Percentiles rank a stretch among this genome's conserved stretches.
phyloP scores from a whole-genome alignment of 495 filamentous ascomycete genomes.

The Aspergillus steynii region DNA sequence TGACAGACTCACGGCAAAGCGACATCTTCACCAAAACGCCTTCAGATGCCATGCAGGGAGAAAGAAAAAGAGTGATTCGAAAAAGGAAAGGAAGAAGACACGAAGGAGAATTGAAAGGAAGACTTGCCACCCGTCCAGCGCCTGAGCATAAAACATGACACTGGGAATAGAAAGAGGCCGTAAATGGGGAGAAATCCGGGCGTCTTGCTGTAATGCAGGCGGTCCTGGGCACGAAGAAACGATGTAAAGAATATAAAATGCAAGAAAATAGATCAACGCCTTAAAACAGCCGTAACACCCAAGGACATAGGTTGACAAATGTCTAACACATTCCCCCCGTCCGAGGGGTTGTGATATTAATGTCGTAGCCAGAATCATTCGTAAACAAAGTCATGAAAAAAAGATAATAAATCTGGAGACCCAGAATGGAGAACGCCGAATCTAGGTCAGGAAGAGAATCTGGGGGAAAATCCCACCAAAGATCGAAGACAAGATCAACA shows the following conservation, averaged over 20 bases:
- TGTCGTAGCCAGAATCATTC: conserved; percentile 9
- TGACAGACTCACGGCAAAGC: neutral
- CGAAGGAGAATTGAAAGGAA: conserved; percentile 3
- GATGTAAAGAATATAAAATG: neutral
- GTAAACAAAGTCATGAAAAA: conserved; percentile 11
- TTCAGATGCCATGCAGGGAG: conserved; percentile 7
- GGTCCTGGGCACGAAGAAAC: neutral
- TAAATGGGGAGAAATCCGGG: neutral
- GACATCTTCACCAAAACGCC: conserved; percentile 7
- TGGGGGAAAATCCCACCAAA: neutral
- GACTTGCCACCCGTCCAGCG: neutral
- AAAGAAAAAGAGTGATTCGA: conserved; percentile 1
- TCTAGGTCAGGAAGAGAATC: neutral
- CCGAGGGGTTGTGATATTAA: conserved; percentile 1
- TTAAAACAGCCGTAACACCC: neutral
- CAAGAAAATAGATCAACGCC: neutral
- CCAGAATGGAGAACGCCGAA: neutral
- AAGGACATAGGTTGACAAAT: neutral
- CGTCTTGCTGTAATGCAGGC: neutral
- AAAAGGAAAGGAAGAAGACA: conserved; percentile 2
- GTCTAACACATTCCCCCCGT: neutral
- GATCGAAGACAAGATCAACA: neutral
- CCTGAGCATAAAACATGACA: neutral
- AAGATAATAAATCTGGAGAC: neutral
- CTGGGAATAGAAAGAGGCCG: conserved; percentile 3